A percentile compares a stretch with the other conserved stretches of the same genome.
Conservation (phyloP, 108 stramenopile species). For the Cyclostephanos tholiformis region DNA sequence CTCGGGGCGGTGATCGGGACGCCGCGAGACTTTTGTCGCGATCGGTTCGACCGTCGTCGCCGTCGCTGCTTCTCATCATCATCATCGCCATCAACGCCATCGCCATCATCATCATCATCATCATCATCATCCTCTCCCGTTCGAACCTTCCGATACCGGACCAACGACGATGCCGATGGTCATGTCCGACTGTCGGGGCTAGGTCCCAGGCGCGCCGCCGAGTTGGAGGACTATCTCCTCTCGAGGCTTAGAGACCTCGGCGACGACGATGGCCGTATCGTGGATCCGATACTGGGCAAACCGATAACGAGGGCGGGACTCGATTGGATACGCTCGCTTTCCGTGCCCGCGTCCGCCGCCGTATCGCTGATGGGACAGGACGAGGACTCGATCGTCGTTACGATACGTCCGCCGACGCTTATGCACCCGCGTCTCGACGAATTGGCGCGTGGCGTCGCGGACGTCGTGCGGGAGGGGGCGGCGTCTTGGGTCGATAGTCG, state of each 20-base stretch:
- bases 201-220: background rate
- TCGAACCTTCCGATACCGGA: constrained; percentile 19
- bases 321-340: constrained; percentile 42
- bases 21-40: too few species aligned
- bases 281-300: constrained; percentile 43
- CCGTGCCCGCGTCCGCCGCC: constrained; percentile 10
- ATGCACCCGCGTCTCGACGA: constrained; percentile 65
- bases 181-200: background rate
- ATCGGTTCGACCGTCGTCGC: too few species aligned
- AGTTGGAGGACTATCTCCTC: constrained; percentile 6
- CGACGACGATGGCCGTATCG: constrained; percentile 16
- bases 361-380: background rate
- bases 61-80: too few species aligned
- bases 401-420: constrained; percentile 65
- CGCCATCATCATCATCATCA: too few species aligned
- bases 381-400: constrained; percentile 42
- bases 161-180: background rate
- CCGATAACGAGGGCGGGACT: constrained; percentile 31
- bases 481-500: constrained; percentile 15
- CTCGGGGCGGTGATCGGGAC: too few species aligned
- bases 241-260: constrained; percentile 16
- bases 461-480: constrained; percentile 47
- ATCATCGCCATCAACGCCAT: too few species aligned
- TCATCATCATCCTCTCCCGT: background rate
- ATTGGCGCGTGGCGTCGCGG: constrained; percentile 49